A percentile compares a stretch with the other conserved stretches of the same genome.
Evolutionary conservation across 768 basidiomycete species (phyloP).

Genomic region (Lactifluus subvellereus): DNA sequence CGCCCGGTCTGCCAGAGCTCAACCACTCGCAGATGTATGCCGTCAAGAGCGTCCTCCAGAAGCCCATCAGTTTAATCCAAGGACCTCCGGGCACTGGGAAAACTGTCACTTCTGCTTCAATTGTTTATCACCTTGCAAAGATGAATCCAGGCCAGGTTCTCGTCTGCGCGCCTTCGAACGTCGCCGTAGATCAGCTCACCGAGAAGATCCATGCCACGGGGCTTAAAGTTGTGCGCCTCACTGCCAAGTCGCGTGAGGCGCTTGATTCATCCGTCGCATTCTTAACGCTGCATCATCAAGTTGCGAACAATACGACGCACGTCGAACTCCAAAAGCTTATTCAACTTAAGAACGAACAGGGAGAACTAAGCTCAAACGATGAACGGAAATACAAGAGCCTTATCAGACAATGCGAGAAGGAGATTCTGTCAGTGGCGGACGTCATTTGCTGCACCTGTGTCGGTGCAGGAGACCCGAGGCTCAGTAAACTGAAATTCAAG

Average conservation of each 20-base stretch:
- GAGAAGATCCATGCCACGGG: constrained; percentile 99
- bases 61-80: constrained; percentile 95
- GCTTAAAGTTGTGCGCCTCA: constrained; percentile 93
- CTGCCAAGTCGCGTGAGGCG: constrained; percentile 97
- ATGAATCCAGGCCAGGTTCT: constrained; percentile 99
- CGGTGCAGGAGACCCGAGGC: constrained; percentile 91
- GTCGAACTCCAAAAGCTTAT: constrained; percentile 98
- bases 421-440: constrained; percentile 90
- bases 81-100: constrained; percentile 99
- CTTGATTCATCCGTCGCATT: constrained; percentile 93
- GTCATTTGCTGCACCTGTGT: constrained; percentile 99
- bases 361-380: constrained; percentile 92
- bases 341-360: constrained; percentile 95
- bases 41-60: constrained; percentile 97
- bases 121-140: constrained; percentile 97
- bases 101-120: constrained; percentile 98
- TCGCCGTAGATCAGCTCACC: constrained; percentile 97
- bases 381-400: constrained; percentile 97
- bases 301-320: constrained; percentile 93
- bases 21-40: constrained; percentile 99
- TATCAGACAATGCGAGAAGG: constrained; percentile 93
- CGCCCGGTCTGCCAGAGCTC: constrained; percentile 93
- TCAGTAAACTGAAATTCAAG: constrained; percentile 96
- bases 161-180: constrained; percentile 97
- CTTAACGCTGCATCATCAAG: constrained; percentile 94